These are phyloP conservation scores for Plasmodium reichenowi DNA, from an alignment of 169 alveolate genomes.

Conservation along the genomic window DNA sequence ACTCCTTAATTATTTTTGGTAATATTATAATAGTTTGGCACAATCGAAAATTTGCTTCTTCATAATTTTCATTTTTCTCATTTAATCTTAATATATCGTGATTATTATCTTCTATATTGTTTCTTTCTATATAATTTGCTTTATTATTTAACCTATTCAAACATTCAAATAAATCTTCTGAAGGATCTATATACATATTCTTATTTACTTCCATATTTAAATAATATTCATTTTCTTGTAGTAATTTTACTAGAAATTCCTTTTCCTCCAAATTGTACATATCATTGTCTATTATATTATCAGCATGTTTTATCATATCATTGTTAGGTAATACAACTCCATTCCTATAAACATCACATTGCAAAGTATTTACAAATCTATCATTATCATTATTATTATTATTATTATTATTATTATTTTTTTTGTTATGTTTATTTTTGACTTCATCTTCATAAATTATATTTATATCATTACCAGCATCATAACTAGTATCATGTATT, in stretches of 20 bases:
- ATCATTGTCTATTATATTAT: conserved; percentile 23
- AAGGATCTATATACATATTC: conserved; percentile 44
- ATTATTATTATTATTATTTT: neutral
- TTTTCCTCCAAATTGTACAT: conserved; percentile 33
- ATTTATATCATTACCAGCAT: neutral
- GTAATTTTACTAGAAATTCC: conserved; percentile 24
- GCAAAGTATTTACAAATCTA: neutral
- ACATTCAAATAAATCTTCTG: conserved; percentile 69
- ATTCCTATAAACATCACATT: conserved; percentile 1
- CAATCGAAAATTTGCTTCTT: conserved; percentile 52
- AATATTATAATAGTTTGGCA: conserved; percentile 31
- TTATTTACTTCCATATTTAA: conserved; percentile 34
- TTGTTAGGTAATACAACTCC: neutral
- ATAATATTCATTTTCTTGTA: conserved; percentile 40
- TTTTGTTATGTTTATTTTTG: neutral
- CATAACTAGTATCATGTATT: neutral
- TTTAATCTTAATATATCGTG: conserved; percentile 29
- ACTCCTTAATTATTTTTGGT: conserved; percentile 29
- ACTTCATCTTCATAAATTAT: neutral
- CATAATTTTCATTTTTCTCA: conserved; percentile 46
- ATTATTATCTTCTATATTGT: conserved; percentile 3
- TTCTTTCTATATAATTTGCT: conserved; percentile 51
- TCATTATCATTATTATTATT: neutral
- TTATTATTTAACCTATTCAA: conserved; percentile 30
- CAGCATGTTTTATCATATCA: conserved; percentile 38